A percentile compares a stretch with the other conserved stretches of the same genome.
phyloP scores from a whole-genome alignment of 2,329 filamentous ascomycete species.

The Aphanocladium album region DNA sequence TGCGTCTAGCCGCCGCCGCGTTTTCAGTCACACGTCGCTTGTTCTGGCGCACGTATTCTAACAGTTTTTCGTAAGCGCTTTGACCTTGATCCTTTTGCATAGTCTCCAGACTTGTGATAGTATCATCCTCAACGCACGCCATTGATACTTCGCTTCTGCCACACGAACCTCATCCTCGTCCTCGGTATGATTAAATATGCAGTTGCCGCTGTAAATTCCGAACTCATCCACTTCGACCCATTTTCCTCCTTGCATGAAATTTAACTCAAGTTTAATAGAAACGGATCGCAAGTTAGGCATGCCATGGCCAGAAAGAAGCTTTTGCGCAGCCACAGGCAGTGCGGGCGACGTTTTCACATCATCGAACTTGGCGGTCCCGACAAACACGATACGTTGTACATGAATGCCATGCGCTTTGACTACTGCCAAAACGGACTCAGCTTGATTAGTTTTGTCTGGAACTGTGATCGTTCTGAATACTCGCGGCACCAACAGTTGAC shows the following conservation, averaged over 20 bases:
- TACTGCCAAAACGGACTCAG: background rate
- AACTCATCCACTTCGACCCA: background rate
- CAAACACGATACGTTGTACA: background rate
- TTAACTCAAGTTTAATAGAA: background rate
- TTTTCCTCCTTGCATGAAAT: background rate
- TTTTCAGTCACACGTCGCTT: no score
- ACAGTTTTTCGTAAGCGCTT: background rate
- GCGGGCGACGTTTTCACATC: background rate
- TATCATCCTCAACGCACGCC: background rate
- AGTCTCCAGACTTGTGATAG: background rate
- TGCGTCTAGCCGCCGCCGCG: no score
- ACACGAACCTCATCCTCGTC: background rate
- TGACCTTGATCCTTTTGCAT: background rate
- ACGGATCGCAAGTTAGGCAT: background rate
- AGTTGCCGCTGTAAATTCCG: background rate
- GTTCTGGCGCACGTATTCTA: background rate
- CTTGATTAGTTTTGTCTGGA: background rate
- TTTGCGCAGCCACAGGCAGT: background rate
- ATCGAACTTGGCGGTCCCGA: background rate
- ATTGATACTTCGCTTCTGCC: background rate
- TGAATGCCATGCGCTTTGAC: background rate
- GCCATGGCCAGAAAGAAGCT: background rate
- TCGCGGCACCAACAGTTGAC: background rate
- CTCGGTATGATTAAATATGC: no score
- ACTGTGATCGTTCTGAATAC: background rate